Percentiles rank a stretch among this genome's conserved stretches.
Evolutionary conservation across 2,329 filamentous ascomycete species (phyloP).

Genomic region (Teratosphaeria epicoccoides): DNA sequence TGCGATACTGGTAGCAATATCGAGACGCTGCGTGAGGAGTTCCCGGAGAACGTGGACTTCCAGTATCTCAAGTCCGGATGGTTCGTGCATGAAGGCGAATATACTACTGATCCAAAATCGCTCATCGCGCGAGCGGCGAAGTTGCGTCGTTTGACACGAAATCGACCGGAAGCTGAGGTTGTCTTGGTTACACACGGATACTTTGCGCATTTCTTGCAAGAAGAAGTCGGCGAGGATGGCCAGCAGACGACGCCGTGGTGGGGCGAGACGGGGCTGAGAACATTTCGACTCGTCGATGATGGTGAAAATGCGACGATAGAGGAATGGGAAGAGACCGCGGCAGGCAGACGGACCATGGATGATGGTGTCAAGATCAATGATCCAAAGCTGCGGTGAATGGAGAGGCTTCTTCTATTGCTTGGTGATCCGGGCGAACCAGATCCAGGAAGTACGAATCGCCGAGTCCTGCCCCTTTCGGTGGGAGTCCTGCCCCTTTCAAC

Average conservation of each 20-base stretch:
- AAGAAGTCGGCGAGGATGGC: constrained; percentile 20
- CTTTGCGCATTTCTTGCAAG: constrained; percentile 22
- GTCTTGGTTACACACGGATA: constrained; percentile 22
- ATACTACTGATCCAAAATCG: constrained; percentile 13
- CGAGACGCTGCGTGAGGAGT: constrained; percentile 12
- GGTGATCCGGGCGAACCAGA: neutral
- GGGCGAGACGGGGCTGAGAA: constrained; percentile 21
- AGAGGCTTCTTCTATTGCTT: neutral
- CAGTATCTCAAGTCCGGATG: constrained; percentile 17
- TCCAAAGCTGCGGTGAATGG: neutral
- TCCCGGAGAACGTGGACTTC: constrained; percentile 17
- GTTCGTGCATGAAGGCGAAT: constrained; percentile 20
- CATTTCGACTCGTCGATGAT: constrained; percentile 18
- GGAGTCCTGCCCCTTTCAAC: neutral
- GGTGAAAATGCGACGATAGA: constrained; percentile 17
- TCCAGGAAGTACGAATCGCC: neutral
- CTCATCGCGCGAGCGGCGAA: constrained; percentile 17
- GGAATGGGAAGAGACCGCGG: constrained; percentile 18
- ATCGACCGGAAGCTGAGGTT: constrained; percentile 18
- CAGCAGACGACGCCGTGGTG: constrained; percentile 23
- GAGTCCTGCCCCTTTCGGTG: neutral
- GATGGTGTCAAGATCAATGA: neutral
- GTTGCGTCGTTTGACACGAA: constrained; percentile 17
- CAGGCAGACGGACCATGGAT: constrained; percentile 3
- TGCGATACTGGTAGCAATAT: constrained; percentile 18